Percentiles rank a stretch among this genome's conserved stretches.
phyloP scores from a whole-genome alignment of 805 yeast species.

The Saturnispora quitensis region DNA sequence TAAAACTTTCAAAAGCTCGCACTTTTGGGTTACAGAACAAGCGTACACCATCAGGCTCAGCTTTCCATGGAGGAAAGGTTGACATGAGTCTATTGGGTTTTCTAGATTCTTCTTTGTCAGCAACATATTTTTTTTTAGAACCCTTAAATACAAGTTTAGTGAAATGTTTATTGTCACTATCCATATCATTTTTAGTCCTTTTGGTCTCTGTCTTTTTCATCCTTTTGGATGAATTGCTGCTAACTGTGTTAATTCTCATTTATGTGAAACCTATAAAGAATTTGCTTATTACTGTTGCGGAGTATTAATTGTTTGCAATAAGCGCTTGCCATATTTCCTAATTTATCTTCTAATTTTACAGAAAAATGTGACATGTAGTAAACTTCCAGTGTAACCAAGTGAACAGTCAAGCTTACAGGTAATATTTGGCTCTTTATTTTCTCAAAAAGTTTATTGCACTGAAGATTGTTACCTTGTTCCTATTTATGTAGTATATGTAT shows the following conservation, averaged over 20 bases:
- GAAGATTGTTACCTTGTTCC: too few species aligned
- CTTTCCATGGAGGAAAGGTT: neutral
- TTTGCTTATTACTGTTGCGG: too few species aligned
- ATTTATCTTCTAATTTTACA: too few species aligned
- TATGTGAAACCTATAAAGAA: neutral
- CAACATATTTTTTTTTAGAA: neutral
- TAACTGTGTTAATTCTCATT: neutral
- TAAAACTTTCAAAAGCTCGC: neutral
- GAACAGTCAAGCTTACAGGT: too few species aligned
- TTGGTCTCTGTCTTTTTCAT: neutral
- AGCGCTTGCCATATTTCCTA: too few species aligned
- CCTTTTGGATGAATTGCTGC: neutral
- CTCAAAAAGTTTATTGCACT: too few species aligned
- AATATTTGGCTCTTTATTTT: too few species aligned
- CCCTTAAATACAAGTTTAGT: neutral
- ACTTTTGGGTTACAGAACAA: too few species aligned
- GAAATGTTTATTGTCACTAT: neutral
- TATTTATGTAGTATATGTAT: too few species aligned
- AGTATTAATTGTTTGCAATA: too few species aligned
- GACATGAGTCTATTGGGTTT: neutral
- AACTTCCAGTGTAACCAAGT: too few species aligned
- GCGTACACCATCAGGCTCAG: neutral
- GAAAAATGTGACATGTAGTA: too few species aligned
- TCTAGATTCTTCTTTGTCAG: neutral
- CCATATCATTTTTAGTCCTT: neutral